Percentiles rank a stretch among this genome's conserved stretches.
Conservation (phyloP, 129 eudicot genomes). For the Lactuca saligna region DNA sequence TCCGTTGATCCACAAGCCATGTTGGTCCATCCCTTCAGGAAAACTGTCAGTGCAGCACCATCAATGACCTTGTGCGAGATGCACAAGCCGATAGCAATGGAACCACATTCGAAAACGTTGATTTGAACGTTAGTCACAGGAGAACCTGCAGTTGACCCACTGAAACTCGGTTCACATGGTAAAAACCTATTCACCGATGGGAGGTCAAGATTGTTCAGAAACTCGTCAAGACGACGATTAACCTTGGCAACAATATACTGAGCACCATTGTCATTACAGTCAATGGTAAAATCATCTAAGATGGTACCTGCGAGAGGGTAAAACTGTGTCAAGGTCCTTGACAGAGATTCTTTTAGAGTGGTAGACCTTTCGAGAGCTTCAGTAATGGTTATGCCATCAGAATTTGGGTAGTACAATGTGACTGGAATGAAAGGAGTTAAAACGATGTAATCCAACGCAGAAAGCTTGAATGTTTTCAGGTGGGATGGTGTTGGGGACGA, state of each 20-base stretch:
- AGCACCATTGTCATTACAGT: conserved; percentile 12
- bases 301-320: conserved; percentile 17
- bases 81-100: neutral
- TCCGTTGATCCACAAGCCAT: neutral
- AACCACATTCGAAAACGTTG: conserved; percentile 7
- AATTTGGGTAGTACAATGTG: neutral
- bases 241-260: neutral
- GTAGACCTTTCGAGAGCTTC: neutral
- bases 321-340: conserved; percentile 10
- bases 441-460: conserved; percentile 3
- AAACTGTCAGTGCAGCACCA: conserved; percentile 36
- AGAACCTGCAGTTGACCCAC: neutral
- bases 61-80: conserved; percentile 36
- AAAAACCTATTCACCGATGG: neutral
- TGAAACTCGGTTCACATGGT: neutral
- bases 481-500: conserved; percentile 18
- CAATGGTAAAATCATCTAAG: neutral
- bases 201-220: neutral
- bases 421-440: neutral
- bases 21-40: conserved; percentile 37
- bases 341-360: conserved; percentile 1
- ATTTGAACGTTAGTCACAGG: neutral
- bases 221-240: neutral
- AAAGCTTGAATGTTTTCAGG: conserved; percentile 4
- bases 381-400: neutral